A percentile compares a stretch with the other conserved stretches of the same genome.
Conservation (phyloP, 139 green algal genomes). For the Pycnococcus provasolii region DNA sequence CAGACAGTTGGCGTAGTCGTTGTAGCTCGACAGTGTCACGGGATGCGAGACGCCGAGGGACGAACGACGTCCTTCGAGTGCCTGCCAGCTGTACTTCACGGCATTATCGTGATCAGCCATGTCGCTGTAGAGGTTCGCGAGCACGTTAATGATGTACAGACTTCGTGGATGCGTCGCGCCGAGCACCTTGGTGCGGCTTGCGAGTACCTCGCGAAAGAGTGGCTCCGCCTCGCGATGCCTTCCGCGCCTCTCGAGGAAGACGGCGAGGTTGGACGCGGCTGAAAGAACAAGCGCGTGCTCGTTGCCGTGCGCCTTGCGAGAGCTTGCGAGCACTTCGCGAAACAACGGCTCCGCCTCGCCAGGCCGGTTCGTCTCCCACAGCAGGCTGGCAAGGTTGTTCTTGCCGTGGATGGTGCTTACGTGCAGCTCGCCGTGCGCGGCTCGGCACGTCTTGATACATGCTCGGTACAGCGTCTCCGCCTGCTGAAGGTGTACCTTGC, state of each 20-base stretch:
- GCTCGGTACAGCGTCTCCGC: not conserved
- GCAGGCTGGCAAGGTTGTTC: not conserved
- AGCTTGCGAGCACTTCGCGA: not conserved
- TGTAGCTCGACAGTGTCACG: no score
- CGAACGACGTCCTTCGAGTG: no score
- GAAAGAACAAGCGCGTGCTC: not conserved
- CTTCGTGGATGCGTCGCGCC: not conserved
- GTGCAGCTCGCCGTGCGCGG: not conserved
- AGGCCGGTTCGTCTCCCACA: not conserved
- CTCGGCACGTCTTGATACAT: not conserved
- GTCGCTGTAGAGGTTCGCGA: no score
- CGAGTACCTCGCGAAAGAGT: not conserved
- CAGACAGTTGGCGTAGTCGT: no score
- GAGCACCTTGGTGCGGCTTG: not conserved
- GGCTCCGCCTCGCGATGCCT: not conserved
- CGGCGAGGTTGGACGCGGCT: not conserved
- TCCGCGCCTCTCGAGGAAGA: not conserved
- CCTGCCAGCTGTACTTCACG: no score
- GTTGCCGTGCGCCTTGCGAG: not conserved
- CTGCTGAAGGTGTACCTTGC: not conserved
- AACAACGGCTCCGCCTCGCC: slow-evolving; percentile 2
- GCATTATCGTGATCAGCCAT: no score
- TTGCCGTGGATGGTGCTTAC: not conserved
- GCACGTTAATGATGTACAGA: no score
- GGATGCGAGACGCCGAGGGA: no score